Base-by-base conservation (phyloP, 2,329 filamentous ascomycete species). In the Drechmeria coniospora region DNA sequence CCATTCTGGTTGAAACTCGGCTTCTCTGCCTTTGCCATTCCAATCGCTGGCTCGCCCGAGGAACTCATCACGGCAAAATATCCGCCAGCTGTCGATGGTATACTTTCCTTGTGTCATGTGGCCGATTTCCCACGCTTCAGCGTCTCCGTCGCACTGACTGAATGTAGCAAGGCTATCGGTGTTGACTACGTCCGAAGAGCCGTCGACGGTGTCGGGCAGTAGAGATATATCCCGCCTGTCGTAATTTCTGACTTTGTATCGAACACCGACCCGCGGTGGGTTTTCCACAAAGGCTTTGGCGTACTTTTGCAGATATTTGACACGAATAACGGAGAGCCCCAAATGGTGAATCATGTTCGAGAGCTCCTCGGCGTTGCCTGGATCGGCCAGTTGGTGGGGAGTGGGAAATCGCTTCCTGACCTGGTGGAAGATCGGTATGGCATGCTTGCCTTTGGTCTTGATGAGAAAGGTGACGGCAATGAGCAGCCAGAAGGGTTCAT, bases 31-130 rank as follows among this genome's bases (percentile, higher is more conserved):
- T 41, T 53, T 58, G 2, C 78, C 79, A 41, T 72, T 74, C 68
- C 76, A 82, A 36, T 75, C 69, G 8, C 54, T 47, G 2, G 76
- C 71, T 12, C 74, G 50, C 0, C 73, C 76, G 6, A 84, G 66
- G 15, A 92, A 50, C 18, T 65, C 61, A 47, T 94, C 86, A 2
- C 86, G 71, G 47, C 83, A 93, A 51, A 94, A 94, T 36, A 94
- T 93, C 3, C 86, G 72, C 80, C 83, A 94, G 44, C 79, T 86
- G 50, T 94, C 86, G 26, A 87, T 60, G 0, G 82, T 79, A 49
- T 94, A 94, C 2, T 72, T 63, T 11, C 84, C 81, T 29, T 81
- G 74, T 0, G 82, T 84, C 32, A 94, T 57, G 49, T 92, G 81
- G 0, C 78, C 83, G 33, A 93, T 79, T 44, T 94, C 86, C 74